These are phyloP conservation scores for Styphnolobium japonicum DNA, from an alignment of 306 rosid species.

Conservation along the genomic window DNA sequence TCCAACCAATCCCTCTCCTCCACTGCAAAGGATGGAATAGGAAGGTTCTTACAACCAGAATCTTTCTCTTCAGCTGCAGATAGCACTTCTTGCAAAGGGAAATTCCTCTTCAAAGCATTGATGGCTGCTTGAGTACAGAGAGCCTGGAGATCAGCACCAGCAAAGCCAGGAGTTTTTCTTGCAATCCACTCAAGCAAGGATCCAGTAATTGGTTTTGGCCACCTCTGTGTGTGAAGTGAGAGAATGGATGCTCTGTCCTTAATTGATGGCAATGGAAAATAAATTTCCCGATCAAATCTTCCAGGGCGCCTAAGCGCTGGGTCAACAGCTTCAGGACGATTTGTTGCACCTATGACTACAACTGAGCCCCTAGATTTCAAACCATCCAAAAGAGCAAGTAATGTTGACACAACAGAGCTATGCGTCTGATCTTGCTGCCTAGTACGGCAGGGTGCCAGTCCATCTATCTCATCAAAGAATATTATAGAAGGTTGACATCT, in stretches of 20 bases:
- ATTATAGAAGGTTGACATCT: slow-evolving; percentile 75
- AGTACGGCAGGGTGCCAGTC: slow-evolving; percentile 70
- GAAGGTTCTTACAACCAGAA: slow-evolving; percentile 39
- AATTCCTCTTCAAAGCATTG: slow-evolving; percentile 65
- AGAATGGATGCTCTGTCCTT: slow-evolving; percentile 77
- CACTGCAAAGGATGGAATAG: slow-evolving; percentile 66
- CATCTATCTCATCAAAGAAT: slow-evolving; percentile 81
- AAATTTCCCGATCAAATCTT: slow-evolving; percentile 73
- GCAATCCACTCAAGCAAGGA: slow-evolving; percentile 63
- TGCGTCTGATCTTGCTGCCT: slow-evolving; percentile 84
- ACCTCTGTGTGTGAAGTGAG: slow-evolving; percentile 65
- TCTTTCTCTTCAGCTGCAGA: slow-evolving; percentile 51
- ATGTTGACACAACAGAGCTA: slow-evolving; percentile 73
- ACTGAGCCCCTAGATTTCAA: slow-evolving; percentile 76
- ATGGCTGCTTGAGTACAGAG: slow-evolving; percentile 79
- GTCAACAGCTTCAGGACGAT: slow-evolving; percentile 81
- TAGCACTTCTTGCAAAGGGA: slow-evolving; percentile 59
- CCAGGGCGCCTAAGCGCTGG: slow-evolving; percentile 81
- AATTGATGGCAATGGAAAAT: slow-evolving; percentile 66
- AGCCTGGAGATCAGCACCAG: slow-evolving; percentile 84
- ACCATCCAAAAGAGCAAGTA: slow-evolving; percentile 76
- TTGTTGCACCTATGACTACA: slow-evolving; percentile 75
- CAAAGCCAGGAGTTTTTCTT: slow-evolving; percentile 63
- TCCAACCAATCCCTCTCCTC: slow-evolving; percentile 80
- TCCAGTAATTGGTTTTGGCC: slow-evolving; percentile 67